phyloP scores from a whole-genome alignment of 805 yeast species.

The Candida easanensis region DNA sequence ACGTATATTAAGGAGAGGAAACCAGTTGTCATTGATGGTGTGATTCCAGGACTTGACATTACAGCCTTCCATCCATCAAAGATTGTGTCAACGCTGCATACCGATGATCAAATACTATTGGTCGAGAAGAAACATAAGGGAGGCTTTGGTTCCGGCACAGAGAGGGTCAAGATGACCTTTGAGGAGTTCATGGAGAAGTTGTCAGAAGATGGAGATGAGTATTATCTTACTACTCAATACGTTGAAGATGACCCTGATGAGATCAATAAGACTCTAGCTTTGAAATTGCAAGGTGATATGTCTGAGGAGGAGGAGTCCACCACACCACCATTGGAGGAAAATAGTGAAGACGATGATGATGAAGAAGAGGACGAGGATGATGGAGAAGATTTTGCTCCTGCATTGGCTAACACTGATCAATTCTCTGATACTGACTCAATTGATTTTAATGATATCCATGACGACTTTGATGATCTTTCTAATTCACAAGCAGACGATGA shows the following conservation, averaged over 20 bases:
- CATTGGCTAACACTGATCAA: constrained; percentile 3
- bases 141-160: constrained; percentile 68
- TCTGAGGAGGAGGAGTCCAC: background rate
- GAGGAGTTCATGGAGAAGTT: constrained; percentile 45
- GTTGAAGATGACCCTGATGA: constrained; percentile 41
- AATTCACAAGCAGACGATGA: constrained; percentile 21
- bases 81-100: constrained; percentile 35
- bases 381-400: constrained; percentile 16
- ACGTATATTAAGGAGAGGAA: constrained; percentile 20
- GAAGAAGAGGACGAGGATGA: constrained; percentile 17
- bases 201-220: constrained; percentile 42
- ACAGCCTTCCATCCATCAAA: constrained; percentile 33
- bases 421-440: constrained; percentile 40
- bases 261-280: constrained; percentile 21
- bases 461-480: constrained; percentile 45
- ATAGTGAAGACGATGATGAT: constrained; percentile 15
- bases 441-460: constrained; percentile 43
- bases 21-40: constrained; percentile 50
- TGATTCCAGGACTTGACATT: constrained; percentile 33
- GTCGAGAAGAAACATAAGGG: constrained; percentile 57
- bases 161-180: constrained; percentile 49
- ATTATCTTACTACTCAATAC: constrained; percentile 72
- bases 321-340: constrained; percentile 10
- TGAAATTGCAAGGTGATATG: constrained; percentile 16
- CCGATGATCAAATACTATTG: constrained; percentile 38